A percentile compares a stretch with the other conserved stretches of the same genome.
Conservation (phyloP, 1,284 basidiomycete species). For the Meira nashicola region DNA sequence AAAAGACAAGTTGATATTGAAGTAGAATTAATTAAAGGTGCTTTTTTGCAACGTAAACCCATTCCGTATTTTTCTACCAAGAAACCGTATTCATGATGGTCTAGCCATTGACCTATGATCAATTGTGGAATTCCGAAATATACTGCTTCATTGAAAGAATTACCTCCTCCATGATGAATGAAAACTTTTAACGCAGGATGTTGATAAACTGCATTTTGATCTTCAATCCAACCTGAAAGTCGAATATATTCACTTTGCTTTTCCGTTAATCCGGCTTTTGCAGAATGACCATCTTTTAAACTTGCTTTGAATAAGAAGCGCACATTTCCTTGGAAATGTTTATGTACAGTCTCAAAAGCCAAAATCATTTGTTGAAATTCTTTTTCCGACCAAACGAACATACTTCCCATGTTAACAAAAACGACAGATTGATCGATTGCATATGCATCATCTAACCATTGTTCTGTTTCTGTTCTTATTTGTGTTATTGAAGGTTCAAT, state of each 20-base stretch:
- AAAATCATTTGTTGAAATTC: slow-evolving; percentile 34
- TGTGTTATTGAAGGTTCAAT: background rate
- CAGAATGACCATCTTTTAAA: background rate
- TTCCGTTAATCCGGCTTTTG: background rate
- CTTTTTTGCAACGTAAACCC: background rate
- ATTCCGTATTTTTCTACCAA: background rate
- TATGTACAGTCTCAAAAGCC: slow-evolving; percentile 26
- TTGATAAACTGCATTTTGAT: slow-evolving; percentile 30
- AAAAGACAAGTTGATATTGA: background rate
- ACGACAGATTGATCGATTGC: slow-evolving; percentile 25
- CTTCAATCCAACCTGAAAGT: slow-evolving; percentile 33
- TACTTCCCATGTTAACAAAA: slow-evolving; percentile 50
- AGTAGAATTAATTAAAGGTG: background rate
- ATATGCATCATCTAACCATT: slow-evolving; percentile 1
- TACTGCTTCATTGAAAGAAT: slow-evolving; percentile 48
- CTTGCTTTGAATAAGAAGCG: slow-evolving; percentile 8
- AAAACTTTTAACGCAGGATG: slow-evolving; percentile 37
- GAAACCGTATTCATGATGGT: slow-evolving; percentile 19
- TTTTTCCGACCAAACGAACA: slow-evolving; percentile 35
- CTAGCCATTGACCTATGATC: slow-evolving; percentile 41
- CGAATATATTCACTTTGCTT: slow-evolving; percentile 33
- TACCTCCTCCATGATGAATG: slow-evolving; percentile 47
- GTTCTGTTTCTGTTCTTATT: background rate
- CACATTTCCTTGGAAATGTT: slow-evolving; percentile 24
- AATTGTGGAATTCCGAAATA: slow-evolving; percentile 42